These are phyloP conservation scores for Populus deltoides DNA, from an alignment of 345 rosid genomes.

Conservation along the genomic window DNA sequence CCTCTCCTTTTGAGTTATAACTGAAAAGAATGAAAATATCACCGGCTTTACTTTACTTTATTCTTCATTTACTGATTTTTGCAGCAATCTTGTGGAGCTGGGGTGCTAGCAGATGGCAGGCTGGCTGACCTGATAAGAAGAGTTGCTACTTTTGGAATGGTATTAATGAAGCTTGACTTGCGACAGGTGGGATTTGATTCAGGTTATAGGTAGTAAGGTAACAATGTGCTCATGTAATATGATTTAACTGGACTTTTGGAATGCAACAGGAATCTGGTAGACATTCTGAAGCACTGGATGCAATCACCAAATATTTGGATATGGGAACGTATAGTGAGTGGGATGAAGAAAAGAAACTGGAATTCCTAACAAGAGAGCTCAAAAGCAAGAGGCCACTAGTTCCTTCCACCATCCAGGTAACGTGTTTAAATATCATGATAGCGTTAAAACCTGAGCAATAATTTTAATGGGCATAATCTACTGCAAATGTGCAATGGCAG, in stretches of 20 bases:
- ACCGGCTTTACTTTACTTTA: neutral
- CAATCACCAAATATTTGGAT: slow-evolving; percentile 79
- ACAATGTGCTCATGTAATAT: neutral
- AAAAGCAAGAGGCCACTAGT: slow-evolving; percentile 92
- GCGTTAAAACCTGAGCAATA: slow-evolving; percentile 2
- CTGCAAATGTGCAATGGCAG: neutral
- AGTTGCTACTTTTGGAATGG: slow-evolving; percentile 89
- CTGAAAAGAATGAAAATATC: neutral
- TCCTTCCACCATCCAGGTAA: slow-evolving; percentile 78
- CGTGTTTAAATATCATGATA: slow-evolving; percentile 8
- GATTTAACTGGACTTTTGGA: slow-evolving; percentile 18
- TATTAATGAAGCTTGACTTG: slow-evolving; percentile 90
- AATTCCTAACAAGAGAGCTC: slow-evolving; percentile 75
- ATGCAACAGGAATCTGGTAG: slow-evolving; percentile 77
- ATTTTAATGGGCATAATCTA: neutral
- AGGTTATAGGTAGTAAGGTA: neutral
- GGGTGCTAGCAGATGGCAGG: slow-evolving; percentile 84
- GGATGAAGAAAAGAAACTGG: slow-evolving; percentile 90
- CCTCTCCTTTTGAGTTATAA: neutral
- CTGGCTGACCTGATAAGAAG: slow-evolving; percentile 90
- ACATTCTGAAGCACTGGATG: slow-evolving; percentile 82
- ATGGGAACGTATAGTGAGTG: slow-evolving; percentile 94
- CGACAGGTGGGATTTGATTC: slow-evolving; percentile 64
- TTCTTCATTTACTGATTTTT: slow-evolving; percentile 11
- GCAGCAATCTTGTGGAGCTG: slow-evolving; percentile 88